Percentiles rank a stretch among this genome's conserved stretches.
Evolutionary conservation across 306 rosid species (phyloP).

Genomic region (Vigna radiata): DNA sequence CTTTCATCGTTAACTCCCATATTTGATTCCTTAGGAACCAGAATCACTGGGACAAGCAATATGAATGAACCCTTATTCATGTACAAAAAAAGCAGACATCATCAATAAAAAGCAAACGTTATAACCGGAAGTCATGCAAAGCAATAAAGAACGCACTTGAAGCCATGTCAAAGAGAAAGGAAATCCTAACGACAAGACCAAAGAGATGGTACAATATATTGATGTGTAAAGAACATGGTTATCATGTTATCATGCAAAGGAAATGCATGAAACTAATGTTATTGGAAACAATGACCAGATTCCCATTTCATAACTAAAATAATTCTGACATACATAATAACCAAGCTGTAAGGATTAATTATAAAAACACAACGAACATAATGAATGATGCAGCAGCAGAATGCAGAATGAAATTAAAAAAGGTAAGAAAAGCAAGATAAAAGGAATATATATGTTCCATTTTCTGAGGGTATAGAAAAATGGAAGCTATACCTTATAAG

Average conservation of each 20-base stretch:
- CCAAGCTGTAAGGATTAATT: conserved; percentile 3
- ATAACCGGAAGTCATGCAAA: conserved; percentile 22
- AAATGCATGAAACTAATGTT: conserved; percentile 21
- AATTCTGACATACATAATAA: conserved; percentile 27
- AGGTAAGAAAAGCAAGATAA: neutral
- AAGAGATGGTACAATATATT: neutral
- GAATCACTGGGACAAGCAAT: conserved; percentile 32
- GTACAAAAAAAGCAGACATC: neutral
- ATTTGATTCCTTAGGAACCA: conserved; percentile 47
- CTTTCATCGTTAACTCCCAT: conserved; percentile 63
- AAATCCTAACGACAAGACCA: conserved; percentile 21
- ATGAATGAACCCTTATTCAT: conserved; percentile 18
- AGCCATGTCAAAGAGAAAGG: neutral
- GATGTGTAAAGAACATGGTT: neutral
- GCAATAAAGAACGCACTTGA: conserved; percentile 6
- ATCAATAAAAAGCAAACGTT: neutral
- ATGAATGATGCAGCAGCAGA: conserved; percentile 10
- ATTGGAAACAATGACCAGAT: neutral
- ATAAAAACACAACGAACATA: conserved; percentile 35
- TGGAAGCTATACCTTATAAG: conserved; percentile 56
- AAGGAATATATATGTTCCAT: neutral
- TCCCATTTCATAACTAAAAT: conserved; percentile 35
- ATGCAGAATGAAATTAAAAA: neutral
- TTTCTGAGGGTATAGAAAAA: neutral
- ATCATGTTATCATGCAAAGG: conserved; percentile 4